Evolutionary conservation across 148 eudicot species (phyloP).

Genomic region (Silene conica): DNA sequence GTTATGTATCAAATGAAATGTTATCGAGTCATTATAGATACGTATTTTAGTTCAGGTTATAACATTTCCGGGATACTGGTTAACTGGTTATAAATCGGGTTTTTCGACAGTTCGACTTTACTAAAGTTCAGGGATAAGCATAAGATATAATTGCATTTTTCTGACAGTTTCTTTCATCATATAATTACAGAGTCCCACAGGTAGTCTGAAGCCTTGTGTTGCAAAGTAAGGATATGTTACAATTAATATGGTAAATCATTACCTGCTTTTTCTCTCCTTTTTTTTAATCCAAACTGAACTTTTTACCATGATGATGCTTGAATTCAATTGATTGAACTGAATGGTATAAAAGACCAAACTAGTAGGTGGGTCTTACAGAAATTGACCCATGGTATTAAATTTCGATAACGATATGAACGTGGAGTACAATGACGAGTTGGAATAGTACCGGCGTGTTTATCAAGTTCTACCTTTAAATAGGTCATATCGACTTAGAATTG

Average conservation of each 20-base stretch:
- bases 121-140: too few relatives aligned
- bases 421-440: too few relatives aligned
- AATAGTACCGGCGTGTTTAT: too few relatives aligned
- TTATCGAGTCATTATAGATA: background rate
- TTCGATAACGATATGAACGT: too few relatives aligned
- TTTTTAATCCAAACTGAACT: background rate
- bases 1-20: background rate
- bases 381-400: background rate
- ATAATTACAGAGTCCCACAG: background rate
- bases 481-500: too few relatives aligned
- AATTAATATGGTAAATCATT: background rate
- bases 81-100: too few relatives aligned
- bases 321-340: background rate
- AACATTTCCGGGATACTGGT: too few relatives aligned
- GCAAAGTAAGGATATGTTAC: background rate
- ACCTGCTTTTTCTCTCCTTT: background rate
- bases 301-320: background rate
- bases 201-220: background rate
- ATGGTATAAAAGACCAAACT: background rate
- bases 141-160: constrained; percentile 3
- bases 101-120: too few relatives aligned
- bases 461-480: too few relatives aligned
- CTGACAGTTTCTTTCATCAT: constrained; percentile 9
- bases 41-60: background rate
- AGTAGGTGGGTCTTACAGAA: background rate